Conservation (phyloP, 768 basidiomycete genomes). For the Kondoa malvinella region DNA sequence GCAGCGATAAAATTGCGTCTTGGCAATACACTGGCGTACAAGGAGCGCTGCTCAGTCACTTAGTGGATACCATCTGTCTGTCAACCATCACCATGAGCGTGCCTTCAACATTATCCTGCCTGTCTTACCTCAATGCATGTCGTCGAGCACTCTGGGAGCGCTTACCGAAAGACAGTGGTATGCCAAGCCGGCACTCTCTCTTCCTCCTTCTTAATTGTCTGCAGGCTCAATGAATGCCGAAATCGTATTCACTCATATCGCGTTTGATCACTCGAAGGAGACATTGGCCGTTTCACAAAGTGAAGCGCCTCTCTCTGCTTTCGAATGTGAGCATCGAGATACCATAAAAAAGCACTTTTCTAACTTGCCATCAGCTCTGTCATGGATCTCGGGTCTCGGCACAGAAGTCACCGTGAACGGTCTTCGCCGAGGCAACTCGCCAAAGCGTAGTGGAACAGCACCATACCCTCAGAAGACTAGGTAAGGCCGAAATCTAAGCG, state of each 20-base stretch:
- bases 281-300: slow-evolving; percentile 3
- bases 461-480: background rate
- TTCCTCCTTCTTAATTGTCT: background rate
- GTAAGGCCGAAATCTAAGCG: background rate
- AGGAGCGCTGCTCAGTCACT: slow-evolving; percentile 50
- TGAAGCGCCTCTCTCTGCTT: background rate
- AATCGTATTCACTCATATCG: slow-evolving; percentile 26
- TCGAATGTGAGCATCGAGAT: slow-evolving; percentile 37
- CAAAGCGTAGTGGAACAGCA: slow-evolving; percentile 36
- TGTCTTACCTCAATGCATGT: slow-evolving; percentile 44
- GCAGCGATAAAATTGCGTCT: slow-evolving; percentile 80
- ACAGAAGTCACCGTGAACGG: slow-evolving; percentile 61
- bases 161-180: slow-evolving; percentile 29
- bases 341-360: slow-evolving; percentile 48
- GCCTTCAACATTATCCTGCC: slow-evolving; percentile 37
- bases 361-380: slow-evolving; percentile 42
- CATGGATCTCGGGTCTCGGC: slow-evolving; percentile 45
- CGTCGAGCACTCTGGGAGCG: slow-evolving; percentile 50
- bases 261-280: background rate
- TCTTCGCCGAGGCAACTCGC: slow-evolving; percentile 55
- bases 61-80: slow-evolving; percentile 48
- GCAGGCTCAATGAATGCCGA: slow-evolving; percentile 27
- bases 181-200: slow-evolving; percentile 18
- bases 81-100: slow-evolving; percentile 54
- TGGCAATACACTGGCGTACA: slow-evolving; percentile 77